Conservation (phyloP, 306 rosid genomes). For the Rosa rugosa region DNA sequence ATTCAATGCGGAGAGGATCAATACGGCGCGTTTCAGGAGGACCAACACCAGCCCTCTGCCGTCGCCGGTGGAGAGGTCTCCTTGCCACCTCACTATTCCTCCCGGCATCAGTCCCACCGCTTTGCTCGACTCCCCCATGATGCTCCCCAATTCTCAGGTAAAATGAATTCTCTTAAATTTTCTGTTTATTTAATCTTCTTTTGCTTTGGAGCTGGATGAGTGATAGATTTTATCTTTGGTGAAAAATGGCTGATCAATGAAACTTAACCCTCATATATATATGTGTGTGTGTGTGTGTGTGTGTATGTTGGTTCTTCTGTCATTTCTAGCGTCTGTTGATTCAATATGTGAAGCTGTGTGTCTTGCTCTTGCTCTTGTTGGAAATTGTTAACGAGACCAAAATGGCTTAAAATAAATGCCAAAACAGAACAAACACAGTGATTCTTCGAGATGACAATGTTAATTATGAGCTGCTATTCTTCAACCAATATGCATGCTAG, state of each 20-base stretch:
- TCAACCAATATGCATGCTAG: background rate
- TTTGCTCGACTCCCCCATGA: conserved; percentile 69
- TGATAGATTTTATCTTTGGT: background rate
- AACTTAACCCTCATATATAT: background rate
- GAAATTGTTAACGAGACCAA: background rate
- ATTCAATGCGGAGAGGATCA: conserved; percentile 56
- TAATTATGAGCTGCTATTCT: background rate
- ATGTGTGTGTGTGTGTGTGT: too few relatives aligned
- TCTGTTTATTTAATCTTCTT: background rate
- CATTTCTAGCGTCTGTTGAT: background rate
- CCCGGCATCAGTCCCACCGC: conserved; percentile 73
- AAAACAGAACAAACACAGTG: background rate
- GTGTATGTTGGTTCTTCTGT: background rate
- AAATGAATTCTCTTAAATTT: background rate
- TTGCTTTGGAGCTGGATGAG: background rate
- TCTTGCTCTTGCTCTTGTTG: background rate
- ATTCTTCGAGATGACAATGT: background rate
- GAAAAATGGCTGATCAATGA: conserved; percentile 1
- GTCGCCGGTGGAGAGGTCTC: conserved; percentile 33
- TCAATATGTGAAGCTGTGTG: background rate
- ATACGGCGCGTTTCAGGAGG: conserved; percentile 35
- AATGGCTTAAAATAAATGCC: background rate
- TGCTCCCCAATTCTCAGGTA: conserved; percentile 77
- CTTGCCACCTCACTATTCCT: conserved; percentile 58
- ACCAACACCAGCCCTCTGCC: conserved; percentile 30